Evolutionary conservation across 805 yeast genomes (phyloP).

Genomic region (Metschnikowia vanudenii): DNA sequence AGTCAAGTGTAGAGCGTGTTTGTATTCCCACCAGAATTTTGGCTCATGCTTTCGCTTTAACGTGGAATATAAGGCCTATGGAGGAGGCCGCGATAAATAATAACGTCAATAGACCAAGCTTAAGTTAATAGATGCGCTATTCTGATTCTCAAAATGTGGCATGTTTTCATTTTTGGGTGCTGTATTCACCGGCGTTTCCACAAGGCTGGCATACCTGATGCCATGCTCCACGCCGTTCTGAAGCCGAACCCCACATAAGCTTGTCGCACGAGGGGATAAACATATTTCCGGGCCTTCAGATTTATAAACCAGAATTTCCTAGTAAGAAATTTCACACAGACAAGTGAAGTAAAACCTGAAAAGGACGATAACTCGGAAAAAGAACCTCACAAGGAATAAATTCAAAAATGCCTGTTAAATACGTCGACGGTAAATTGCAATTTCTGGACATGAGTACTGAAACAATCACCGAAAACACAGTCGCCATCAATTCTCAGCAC

Average conservation of each 20-base stretch:
- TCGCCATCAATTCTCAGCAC: constrained; percentile 19
- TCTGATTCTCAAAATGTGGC: no score
- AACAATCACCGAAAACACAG: constrained; percentile 22
- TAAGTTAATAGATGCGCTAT: neutral
- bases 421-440: constrained; percentile 6
- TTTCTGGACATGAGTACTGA: constrained; percentile 14
- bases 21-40: neutral
- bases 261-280: constrained; percentile 3
- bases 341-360: no score
- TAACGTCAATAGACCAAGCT: neutral
- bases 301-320: neutral
- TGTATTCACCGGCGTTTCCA: no score
- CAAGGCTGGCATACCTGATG: no score
- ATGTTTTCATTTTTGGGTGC: no score
- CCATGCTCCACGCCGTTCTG: neutral
- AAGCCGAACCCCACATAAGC: neutral
- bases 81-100: neutral
- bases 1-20: neutral
- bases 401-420: constrained; percentile 1
- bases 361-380: no score
- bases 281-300: neutral
- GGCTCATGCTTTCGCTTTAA: neutral
- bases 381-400: neutral
- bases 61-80: neutral
- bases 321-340: neutral